A percentile compares a stretch with the other conserved stretches of the same genome.
phyloP scores from a whole-genome alignment of 164 flowering plant species.

The Kingdonia uniflora region DNA sequence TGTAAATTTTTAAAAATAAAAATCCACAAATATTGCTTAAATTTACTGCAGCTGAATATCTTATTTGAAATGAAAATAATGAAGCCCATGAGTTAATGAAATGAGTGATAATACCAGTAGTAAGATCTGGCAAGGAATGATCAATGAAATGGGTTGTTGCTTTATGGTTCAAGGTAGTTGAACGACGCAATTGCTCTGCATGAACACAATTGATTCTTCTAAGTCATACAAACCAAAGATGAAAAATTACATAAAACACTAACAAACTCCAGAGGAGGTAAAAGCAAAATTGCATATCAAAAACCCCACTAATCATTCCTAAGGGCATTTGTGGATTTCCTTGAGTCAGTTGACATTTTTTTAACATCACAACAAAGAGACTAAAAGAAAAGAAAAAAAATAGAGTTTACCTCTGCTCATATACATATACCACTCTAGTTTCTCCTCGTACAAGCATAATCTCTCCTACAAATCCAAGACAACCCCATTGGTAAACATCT shows the following conservation, averaged over 20 bases:
- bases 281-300: background rate
- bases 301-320: background rate
- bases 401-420: constrained; percentile 56
- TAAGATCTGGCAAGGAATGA: constrained; percentile 90
- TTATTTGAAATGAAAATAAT: no score
- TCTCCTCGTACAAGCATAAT: constrained; percentile 65
- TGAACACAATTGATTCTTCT: constrained; percentile 13
- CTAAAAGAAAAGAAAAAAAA: background rate
- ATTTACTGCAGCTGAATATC: no score
- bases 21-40: background rate
- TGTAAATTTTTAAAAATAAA: constrained; percentile 24
- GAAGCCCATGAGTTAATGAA: background rate
- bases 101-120: constrained; percentile 40
- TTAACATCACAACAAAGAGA: no score
- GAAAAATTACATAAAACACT: background rate
- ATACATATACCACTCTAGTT: constrained; percentile 45
- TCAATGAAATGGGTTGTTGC: constrained; percentile 93
- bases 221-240: background rate
- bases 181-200: constrained; percentile 76
- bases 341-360: no score
- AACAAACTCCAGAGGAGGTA: background rate
- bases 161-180: constrained; percentile 54
- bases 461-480: constrained; percentile 48
- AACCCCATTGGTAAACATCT: constrained; percentile 2
- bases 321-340: background rate